Conservation (phyloP, 208 protist genomes). For the Naegleria lovaniensis region DNA sequence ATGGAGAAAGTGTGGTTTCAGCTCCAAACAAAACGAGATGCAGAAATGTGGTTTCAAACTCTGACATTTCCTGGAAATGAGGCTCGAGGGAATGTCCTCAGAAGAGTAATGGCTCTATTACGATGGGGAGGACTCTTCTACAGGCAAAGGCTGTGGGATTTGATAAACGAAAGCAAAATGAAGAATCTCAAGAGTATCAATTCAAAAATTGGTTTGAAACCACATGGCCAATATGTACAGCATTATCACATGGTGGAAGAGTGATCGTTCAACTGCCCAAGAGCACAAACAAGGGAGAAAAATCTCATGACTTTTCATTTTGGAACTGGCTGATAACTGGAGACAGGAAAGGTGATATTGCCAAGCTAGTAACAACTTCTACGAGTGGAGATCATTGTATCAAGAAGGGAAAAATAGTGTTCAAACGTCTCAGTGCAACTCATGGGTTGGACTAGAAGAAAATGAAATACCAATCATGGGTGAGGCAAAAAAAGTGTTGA, state of each 20-base stretch:
- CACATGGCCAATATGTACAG: background rate
- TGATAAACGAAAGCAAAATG: background rate
- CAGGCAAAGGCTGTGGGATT: background rate
- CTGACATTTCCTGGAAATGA: background rate
- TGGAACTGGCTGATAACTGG: slow-evolving; percentile 24
- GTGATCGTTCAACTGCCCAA: slow-evolving; percentile 9
- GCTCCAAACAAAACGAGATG: background rate
- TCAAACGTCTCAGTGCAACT: background rate
- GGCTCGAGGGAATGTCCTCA: background rate
- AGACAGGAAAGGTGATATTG: background rate
- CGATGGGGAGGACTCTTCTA: background rate
- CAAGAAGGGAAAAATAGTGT: background rate
- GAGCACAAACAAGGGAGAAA: background rate
- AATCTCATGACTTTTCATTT: background rate
- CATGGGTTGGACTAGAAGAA: background rate
- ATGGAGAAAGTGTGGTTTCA: background rate
- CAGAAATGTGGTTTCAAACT: background rate
- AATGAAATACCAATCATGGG: background rate
- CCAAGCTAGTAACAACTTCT: background rate
- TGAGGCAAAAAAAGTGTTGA: background rate
- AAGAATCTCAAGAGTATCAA: background rate
- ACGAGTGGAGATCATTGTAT: background rate
- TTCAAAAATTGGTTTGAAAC: background rate
- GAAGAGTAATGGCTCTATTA: background rate
- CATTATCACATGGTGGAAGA: background rate